Percentiles rank a stretch among this genome's conserved stretches.
Evolutionary conservation across 2,329 filamentous ascomycete genomes (phyloP).

Genomic region (Scorias spongiosa): DNA sequence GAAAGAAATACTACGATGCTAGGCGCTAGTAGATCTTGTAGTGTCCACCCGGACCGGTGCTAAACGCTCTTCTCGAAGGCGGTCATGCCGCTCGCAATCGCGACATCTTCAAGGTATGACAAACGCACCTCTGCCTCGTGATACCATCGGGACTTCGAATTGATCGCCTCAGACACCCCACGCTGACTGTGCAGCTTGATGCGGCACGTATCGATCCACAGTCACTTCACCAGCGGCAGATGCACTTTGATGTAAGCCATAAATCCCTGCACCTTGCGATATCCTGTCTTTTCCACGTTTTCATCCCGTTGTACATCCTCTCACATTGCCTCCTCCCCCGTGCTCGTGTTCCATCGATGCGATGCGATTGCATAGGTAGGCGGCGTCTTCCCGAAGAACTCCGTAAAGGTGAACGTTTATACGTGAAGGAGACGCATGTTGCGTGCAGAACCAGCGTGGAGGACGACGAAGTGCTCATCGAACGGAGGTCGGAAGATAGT

Average conservation of each 20-base stretch:
- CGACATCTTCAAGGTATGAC: conserved; percentile 5
- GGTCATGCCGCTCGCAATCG: neutral
- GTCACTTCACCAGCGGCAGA: neutral
- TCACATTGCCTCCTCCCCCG: neutral
- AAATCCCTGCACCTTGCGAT: conserved; percentile 3
- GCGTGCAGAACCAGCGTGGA: too few species aligned
- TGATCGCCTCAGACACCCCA: conserved; percentile 7
- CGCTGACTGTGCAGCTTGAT: conserved; percentile 7
- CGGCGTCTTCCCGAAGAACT: too few species aligned
- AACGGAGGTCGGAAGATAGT: too few species aligned
- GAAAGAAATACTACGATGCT: conserved; percentile 5
- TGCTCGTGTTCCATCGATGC: too few species aligned
- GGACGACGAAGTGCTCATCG: too few species aligned
- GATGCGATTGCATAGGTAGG: too few species aligned
- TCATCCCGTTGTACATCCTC: neutral
- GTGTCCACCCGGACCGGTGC: conserved; percentile 12
- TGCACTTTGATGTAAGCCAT: conserved; percentile 1
- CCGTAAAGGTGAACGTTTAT: too few species aligned
- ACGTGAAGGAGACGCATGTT: too few species aligned
- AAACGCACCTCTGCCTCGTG: conserved; percentile 4
- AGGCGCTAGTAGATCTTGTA: conserved; percentile 13
- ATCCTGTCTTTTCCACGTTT: neutral
- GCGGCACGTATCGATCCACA: conserved; percentile 10
- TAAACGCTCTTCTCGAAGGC: conserved; percentile 6
- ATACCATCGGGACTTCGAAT: conserved; percentile 10